A percentile compares a stretch with the other conserved stretches of the same genome.
phyloP scores from a whole-genome alignment of 2,329 filamentous ascomycete species.

The Fusarium sterilihyphosum region DNA sequence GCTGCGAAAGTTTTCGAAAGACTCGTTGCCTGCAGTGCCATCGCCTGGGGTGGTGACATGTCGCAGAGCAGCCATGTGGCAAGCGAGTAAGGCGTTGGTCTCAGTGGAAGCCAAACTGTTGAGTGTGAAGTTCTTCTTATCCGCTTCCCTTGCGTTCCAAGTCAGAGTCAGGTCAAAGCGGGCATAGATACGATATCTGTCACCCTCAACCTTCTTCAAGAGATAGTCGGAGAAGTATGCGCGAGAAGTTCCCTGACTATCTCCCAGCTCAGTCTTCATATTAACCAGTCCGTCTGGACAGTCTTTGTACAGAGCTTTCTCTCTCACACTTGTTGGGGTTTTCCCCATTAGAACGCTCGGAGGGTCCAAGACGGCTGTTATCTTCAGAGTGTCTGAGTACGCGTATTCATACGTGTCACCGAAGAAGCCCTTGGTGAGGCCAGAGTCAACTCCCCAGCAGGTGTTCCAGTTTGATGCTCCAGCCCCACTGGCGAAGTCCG shows the following conservation, averaged over 20 bases:
- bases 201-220: background rate
- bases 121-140: background rate
- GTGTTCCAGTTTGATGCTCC: background rate
- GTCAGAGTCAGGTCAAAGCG: background rate
- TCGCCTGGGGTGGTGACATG: background rate
- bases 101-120: background rate
- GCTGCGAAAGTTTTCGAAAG: rapidly evolving
- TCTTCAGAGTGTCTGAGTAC: background rate
- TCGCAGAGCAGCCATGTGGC: background rate
- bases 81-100: background rate
- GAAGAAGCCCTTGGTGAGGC: background rate
- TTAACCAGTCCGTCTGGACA: background rate
- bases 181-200: background rate
- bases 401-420: background rate
- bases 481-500: background rate
- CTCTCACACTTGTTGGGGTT: rapidly evolving
- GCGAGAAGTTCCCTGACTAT: background rate
- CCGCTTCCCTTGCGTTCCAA: background rate
- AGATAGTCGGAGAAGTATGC: background rate
- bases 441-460: background rate
- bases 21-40: no score
- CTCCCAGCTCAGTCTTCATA: background rate
- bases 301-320: background rate
- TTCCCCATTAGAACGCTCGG: background rate
- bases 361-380: background rate